Evolutionary conservation across 2,329 filamentous ascomycete genomes (phyloP).

Genomic region (Ophioceras dolichostomum): DNA sequence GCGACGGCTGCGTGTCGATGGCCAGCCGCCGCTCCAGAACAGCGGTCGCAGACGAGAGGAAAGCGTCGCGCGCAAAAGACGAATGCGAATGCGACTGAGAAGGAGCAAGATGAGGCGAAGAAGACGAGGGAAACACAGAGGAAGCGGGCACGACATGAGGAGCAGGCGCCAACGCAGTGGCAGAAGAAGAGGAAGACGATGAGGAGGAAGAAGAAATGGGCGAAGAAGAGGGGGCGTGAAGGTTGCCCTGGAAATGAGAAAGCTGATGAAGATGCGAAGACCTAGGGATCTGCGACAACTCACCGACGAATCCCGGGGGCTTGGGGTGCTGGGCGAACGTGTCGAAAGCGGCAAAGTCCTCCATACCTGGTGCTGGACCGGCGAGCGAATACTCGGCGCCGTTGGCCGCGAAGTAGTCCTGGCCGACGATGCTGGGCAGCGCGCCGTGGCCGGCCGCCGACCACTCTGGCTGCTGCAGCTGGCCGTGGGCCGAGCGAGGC

Average conservation of each 20-base stretch:
- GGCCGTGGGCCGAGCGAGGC: constrained; percentile 49
- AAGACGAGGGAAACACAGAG: constrained; percentile 14
- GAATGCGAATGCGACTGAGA: constrained; percentile 9
- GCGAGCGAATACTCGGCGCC: constrained; percentile 45
- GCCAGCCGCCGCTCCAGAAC: constrained; percentile 11
- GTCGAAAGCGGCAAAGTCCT: constrained; percentile 37
- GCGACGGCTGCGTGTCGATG: constrained; percentile 15
- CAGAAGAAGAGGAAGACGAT: constrained; percentile 14
- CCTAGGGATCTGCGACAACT: constrained; percentile 30
- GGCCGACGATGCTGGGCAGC: constrained; percentile 50
- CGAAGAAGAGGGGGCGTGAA: background rate
- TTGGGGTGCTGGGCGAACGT: constrained; percentile 30
- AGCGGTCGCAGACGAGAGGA: too few species aligned
- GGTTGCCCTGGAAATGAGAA: background rate
- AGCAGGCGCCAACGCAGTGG: constrained; percentile 10
- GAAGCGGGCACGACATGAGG: too few species aligned
- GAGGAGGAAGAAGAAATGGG: constrained; percentile 6
- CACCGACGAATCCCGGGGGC: constrained; percentile 39
- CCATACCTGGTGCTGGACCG: constrained; percentile 25
- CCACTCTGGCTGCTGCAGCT: constrained; percentile 48
- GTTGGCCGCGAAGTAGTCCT: constrained; percentile 34
- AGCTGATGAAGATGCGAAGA: constrained; percentile 7
- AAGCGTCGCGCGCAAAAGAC: too few species aligned
- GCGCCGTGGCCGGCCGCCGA: constrained; percentile 40
- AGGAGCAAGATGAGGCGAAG: constrained; percentile 9